Conservation (phyloP, 306 rosid species). For the Medicago lupulina region DNA sequence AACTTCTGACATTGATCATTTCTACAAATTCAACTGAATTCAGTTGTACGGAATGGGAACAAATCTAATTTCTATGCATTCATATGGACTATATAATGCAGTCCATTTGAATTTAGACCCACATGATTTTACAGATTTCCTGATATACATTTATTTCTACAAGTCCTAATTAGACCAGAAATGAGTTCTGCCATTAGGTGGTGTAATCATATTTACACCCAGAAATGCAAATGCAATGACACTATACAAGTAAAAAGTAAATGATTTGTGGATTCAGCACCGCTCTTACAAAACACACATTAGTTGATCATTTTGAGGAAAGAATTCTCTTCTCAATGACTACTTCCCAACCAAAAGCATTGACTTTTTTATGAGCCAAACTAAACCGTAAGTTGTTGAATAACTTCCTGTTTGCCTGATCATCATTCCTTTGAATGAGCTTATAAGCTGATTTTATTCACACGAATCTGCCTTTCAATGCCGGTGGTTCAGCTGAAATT, state of each 20-base stretch:
- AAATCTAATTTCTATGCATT: background rate
- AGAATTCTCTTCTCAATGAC: background rate
- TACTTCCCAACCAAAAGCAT: background rate
- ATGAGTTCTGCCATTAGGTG: background rate
- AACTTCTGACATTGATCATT: too few species aligned
- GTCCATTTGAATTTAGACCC: background rate
- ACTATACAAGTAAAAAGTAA: background rate
- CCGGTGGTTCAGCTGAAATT: background rate
- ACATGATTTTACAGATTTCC: background rate
- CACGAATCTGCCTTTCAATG: background rate
- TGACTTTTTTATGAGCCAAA: background rate
- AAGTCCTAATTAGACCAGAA: background rate
- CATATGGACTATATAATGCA: background rate
- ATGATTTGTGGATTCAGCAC: background rate
- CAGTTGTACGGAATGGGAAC: background rate
- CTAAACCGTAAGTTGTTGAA: background rate
- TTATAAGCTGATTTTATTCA: background rate
- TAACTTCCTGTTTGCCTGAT: background rate
- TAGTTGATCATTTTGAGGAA: background rate
- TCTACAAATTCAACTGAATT: background rate
- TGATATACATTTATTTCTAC: background rate
- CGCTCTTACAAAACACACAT: background rate
- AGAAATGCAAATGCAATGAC: background rate
- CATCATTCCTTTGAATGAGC: background rate
- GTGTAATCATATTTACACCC: too few species aligned